Conservation (phyloP, 2,329 filamentous ascomycete genomes). For the Neofusicoccum kwambonambiense region DNA sequence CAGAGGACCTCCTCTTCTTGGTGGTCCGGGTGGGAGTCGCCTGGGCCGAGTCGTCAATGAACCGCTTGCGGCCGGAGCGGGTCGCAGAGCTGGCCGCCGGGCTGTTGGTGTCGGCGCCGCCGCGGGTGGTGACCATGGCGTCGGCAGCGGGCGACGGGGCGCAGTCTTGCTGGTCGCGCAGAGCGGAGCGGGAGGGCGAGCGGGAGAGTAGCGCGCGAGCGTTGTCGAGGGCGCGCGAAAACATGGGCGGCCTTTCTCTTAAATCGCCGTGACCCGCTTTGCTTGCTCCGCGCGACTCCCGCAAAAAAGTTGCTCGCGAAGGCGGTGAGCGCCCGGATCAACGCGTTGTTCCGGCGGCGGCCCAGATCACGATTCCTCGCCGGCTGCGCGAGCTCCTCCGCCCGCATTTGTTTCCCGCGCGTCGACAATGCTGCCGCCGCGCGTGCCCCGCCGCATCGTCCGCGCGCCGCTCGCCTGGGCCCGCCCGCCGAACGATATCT, state of each 20-base stretch:
- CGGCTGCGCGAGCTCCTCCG: too few species aligned
- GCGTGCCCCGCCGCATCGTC: not conserved
- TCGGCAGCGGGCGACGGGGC: slow-evolving; percentile 26
- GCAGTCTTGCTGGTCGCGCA: slow-evolving; percentile 8
- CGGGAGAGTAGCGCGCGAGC: slow-evolving; percentile 32
- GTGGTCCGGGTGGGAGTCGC: not conserved
- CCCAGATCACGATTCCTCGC: too few species aligned
- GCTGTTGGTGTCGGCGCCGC: slow-evolving; percentile 15
- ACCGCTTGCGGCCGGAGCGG: slow-evolving; percentile 12
- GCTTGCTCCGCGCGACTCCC: too few species aligned
- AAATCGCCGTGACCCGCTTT: not conserved
- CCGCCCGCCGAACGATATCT: not conserved
- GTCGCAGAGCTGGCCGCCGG: slow-evolving; percentile 4
- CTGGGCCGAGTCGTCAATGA: slow-evolving; percentile 10
- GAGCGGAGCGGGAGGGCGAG: slow-evolving; percentile 26
- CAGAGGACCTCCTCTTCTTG: slow-evolving; percentile 12
- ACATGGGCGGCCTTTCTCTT: slow-evolving; percentile 26
- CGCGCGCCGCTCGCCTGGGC: not conserved
- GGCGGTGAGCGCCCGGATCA: slow-evolving; percentile 5
- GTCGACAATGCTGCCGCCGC: not conserved
- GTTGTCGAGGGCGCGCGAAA: slow-evolving; percentile 31
- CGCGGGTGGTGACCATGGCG: slow-evolving; percentile 18
- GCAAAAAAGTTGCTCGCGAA: slow-evolving; percentile 5
- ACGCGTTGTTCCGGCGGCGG: not conserved
- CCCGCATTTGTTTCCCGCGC: too few species aligned